Conservation (phyloP, 1,284 basidiomycete genomes). For the Ceratobasidium sp. region DNA sequence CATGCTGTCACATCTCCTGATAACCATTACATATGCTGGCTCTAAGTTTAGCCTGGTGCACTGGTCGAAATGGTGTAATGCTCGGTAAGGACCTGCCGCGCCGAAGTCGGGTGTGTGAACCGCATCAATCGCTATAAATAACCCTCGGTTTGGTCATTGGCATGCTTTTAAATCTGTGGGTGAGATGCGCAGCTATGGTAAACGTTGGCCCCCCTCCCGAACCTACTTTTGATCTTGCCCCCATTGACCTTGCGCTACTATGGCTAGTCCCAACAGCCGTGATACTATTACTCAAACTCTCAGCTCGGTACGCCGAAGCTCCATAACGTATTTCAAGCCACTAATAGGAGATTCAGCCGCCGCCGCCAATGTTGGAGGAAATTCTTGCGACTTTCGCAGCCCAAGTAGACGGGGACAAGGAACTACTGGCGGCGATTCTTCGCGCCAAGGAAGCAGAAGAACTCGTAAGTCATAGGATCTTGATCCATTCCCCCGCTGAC, state of each 20-base stretch:
- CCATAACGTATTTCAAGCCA: no score
- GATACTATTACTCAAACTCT: constrained; percentile 34
- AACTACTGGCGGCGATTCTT: constrained; percentile 37
- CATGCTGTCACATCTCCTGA: neutral
- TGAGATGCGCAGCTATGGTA: constrained; percentile 6
- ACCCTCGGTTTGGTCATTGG: constrained; percentile 1
- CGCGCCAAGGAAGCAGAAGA: constrained; percentile 42
- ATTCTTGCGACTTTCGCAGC: constrained; percentile 26
- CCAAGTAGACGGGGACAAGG: constrained; percentile 38
- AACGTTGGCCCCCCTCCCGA: neutral
- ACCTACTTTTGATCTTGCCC: neutral
- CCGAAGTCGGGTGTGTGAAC: constrained; percentile 40
- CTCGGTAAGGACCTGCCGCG: constrained; percentile 30
- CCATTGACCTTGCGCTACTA: neutral
- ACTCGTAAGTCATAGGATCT: constrained; percentile 1
- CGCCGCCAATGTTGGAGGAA: constrained; percentile 37
- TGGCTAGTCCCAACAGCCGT: neutral
- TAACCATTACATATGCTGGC: neutral
- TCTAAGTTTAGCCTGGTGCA: constrained; percentile 14
- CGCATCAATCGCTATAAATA: constrained; percentile 29
- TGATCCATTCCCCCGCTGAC: neutral
- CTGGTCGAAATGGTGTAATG: neutral
- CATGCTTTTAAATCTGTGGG: neutral
- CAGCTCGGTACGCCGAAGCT: constrained; percentile 13
- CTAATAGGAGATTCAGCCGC: constrained; percentile 10